Percentiles rank a stretch among this genome's conserved stretches.
phyloP scores from a whole-genome alignment of 108 stramenopile genomes.

The Skeletonema marinoi region DNA sequence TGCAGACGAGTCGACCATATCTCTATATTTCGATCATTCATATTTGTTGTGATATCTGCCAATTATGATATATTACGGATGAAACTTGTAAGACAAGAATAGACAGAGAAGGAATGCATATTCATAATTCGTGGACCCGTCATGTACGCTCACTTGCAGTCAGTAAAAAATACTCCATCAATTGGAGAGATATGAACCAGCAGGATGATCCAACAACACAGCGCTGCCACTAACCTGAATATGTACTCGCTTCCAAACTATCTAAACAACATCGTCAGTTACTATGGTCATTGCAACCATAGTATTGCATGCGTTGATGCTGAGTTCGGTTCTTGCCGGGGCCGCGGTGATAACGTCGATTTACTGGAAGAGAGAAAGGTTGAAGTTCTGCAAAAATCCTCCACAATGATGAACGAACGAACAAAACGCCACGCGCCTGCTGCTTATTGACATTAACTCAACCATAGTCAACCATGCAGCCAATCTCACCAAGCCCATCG shows the following conservation, averaged over 20 bases:
- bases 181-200: too few species aligned
- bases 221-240: neutral
- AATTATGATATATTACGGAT: neutral
- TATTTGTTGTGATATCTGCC: constrained; percentile 3
- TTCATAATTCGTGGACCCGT: neutral
- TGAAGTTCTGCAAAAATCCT: too few species aligned
- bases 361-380: too few species aligned
- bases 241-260: neutral
- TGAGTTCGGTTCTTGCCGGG: neutral
- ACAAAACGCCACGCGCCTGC: too few species aligned
- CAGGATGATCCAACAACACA: too few species aligned
- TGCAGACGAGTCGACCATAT: constrained; percentile 90
- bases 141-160: neutral
- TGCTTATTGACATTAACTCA: too few species aligned
- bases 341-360: neutral
- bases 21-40: constrained; percentile 63
- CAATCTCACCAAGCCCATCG: constrained; percentile 50
- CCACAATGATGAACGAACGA: too few species aligned
- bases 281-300: too few species aligned
- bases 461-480: constrained; percentile 1
- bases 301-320: too few species aligned
- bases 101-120: neutral
- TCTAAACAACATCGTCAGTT: constrained; percentile 19
- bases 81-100: too few species aligned
- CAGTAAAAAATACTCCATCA: too few species aligned